Conservation (phyloP, 2,329 filamentous ascomycete species). For the Penicillium hesseltinei region DNA sequence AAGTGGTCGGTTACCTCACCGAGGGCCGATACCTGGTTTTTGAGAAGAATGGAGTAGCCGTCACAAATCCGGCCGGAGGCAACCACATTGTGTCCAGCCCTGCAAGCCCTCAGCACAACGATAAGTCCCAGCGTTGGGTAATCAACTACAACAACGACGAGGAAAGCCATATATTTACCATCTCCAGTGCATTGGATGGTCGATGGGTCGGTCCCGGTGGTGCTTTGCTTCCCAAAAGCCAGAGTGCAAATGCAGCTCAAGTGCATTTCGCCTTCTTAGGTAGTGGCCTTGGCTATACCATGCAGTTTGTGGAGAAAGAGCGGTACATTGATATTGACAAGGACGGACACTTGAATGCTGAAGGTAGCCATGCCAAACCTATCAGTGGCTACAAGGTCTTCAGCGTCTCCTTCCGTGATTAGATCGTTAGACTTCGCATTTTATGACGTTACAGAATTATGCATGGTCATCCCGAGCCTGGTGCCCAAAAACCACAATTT, state of each 20-base stretch:
- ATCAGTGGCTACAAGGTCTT: conserved; percentile 28
- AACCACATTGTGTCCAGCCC: conserved; percentile 19
- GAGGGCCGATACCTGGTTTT: conserved; percentile 57
- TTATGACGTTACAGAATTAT: background rate
- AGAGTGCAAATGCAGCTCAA: conserved; percentile 23
- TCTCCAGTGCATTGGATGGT: conserved; percentile 45
- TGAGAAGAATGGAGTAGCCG: conserved; percentile 47
- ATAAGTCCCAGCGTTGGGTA: conserved; percentile 51
- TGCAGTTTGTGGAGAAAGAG: conserved; percentile 29
- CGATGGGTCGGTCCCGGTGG: conserved; percentile 34
- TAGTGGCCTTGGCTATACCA: conserved; percentile 35
- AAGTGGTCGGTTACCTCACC: conserved; percentile 52
- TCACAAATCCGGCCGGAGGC: conserved; percentile 35
- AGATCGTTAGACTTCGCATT: background rate
- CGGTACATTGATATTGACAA: conserved; percentile 20
- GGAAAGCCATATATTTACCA: conserved; percentile 38
- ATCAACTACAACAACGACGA: conserved; percentile 42
- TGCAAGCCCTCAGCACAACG: conserved; percentile 39
- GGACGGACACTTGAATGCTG: conserved; percentile 9
- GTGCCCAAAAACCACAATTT: background rate
- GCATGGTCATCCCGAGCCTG: background rate
- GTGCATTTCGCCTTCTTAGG: conserved; percentile 37
- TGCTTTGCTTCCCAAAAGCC: conserved; percentile 19
- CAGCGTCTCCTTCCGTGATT: conserved; percentile 36
- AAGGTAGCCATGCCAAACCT: background rate